Percentiles rank a stretch among this genome's conserved stretches.
Evolutionary conservation across 225 moss, liverwort and hornwort genomes (phyloP).

Genomic region (Climacium dendroides): DNA sequence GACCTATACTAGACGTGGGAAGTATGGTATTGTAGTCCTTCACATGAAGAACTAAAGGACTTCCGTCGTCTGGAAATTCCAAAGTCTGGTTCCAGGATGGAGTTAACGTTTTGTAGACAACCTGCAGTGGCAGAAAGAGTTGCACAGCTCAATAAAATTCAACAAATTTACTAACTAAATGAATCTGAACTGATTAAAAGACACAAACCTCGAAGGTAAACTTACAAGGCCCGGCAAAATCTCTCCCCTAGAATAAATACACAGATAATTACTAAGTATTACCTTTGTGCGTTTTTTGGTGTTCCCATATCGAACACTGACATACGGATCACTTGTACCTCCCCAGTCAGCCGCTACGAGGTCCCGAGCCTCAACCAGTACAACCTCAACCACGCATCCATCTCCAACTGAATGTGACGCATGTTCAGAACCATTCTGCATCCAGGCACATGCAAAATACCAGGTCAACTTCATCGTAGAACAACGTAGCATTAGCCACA

Average conservation of each 20-base stretch:
- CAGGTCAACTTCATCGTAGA: not conserved
- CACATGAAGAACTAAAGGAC: conserved; percentile 75
- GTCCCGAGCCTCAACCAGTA: conserved; percentile 70
- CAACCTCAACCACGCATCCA: conserved; percentile 64
- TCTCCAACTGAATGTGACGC: conserved; percentile 29
- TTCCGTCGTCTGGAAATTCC: conserved; percentile 85
- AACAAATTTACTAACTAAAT: not conserved
- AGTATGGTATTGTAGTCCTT: conserved; percentile 90
- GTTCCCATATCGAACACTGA: conserved; percentile 94
- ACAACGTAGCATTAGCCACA: not conserved
- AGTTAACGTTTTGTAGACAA: conserved; percentile 76
- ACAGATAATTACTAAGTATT: not conserved
- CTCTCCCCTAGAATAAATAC: not conserved
- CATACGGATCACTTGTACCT: conserved; percentile 95
- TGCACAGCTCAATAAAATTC: not conserved
- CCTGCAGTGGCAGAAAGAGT: conserved; percentile 21
- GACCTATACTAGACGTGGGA: conserved; percentile 81
- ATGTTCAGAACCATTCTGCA: conserved; percentile 58
- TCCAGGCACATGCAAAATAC: not conserved
- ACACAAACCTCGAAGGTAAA: not conserved
- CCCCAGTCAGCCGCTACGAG: conserved; percentile 88
- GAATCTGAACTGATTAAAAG: not conserved
- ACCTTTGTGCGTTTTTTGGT: conserved; percentile 96
- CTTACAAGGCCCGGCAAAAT: not conserved
- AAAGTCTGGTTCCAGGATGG: conserved; percentile 87